Base-by-base conservation (phyloP, 208 protist species). In the Trypanosoma melophagium region DNA sequence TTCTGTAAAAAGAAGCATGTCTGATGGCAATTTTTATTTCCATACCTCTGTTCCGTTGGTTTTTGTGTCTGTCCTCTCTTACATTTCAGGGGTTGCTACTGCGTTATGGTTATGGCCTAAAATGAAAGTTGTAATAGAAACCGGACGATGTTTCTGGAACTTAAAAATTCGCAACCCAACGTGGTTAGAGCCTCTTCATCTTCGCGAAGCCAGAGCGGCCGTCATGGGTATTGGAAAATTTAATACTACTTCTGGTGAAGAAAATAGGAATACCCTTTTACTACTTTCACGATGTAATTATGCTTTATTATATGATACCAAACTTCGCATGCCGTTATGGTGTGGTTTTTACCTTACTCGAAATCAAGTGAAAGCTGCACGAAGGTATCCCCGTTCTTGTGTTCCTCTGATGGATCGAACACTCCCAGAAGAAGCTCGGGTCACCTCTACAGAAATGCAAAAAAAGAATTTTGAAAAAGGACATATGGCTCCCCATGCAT, bases 401-500 rank as follows among this genome's bases (percentile, higher is more conserved):
- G 44, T 47, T 38, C 80, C 75, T 58, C 80, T 79, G 57, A 67
- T 71, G 0, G 84, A 90, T 53, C 76, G 57, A 49, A 64, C 71
- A n/a, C 53, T 90, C 8, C 64, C 64, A 19, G 73, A 53, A 49
- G 19, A 59, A 12, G n/a, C 38, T 35, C 80, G 71, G 0, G 54
- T 69, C 17, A 53, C 62, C 0, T 64, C 69, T 13, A 25, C 24
- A 0, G 69, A 84, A 59, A 19, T 84, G 59, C 54, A 59, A 53
- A 41, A 24, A 17, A 31, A 65, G 0, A 60, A 66, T 22, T 79
- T 75, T 73, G 82, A 92, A 44, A 77, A 80, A 21, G 80, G 86
- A 5, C 86, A 92, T 60, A 74, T 92, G n/a, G 86, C 86, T 17
- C 86, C 81, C 40, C 76, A 87, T 65, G 86, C 82, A 7, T 81